These are phyloP conservation scores for Naganishia onofrii DNA, from an alignment of 768 basidiomycete genomes.

Conservation along the genomic window DNA sequence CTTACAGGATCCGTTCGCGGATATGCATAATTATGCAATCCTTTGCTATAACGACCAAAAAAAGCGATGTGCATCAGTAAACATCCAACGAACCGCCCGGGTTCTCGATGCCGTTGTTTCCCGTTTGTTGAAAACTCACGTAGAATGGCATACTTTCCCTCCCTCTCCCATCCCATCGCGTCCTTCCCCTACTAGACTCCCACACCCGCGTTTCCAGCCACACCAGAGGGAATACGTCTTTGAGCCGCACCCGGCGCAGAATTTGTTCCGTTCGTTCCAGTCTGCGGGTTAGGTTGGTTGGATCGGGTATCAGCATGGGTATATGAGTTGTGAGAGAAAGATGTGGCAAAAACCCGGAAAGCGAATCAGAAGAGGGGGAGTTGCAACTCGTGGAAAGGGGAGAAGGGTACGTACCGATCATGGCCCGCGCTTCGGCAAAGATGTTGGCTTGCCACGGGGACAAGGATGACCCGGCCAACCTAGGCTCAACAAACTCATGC, in stretches of 20 bases:
- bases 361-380: not conserved
- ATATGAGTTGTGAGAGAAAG: too few relatives aligned
- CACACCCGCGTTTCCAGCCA: constrained; percentile 89
- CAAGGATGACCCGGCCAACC: constrained; percentile 53
- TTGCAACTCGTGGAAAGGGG: not conserved
- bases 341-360: too few relatives aligned
- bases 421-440: constrained; percentile 71
- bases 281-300: too few relatives aligned
- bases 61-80: not conserved
- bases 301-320: too few relatives aligned
- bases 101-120: too few relatives aligned
- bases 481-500: constrained; percentile 54
- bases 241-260: constrained; percentile 83
- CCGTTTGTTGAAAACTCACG: constrained; percentile 55
- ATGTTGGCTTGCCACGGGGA: constrained; percentile 68
- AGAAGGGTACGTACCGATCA: constrained; percentile 55
- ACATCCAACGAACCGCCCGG: not conserved
- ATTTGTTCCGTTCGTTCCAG: constrained; percentile 92
- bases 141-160: constrained; percentile 68
- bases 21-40: constrained; percentile 74
- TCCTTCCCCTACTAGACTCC: constrained; percentile 50
- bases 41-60: constrained; percentile 58
- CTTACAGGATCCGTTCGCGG: constrained; percentile 50
- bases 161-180: constrained; percentile 42
- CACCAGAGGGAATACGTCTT: constrained; percentile 83